A percentile compares a stretch with the other conserved stretches of the same genome.
These are phyloP conservation scores for Jatropha multifida DNA, from an alignment of 441 rosid genomes.

Conservation along the genomic window DNA sequence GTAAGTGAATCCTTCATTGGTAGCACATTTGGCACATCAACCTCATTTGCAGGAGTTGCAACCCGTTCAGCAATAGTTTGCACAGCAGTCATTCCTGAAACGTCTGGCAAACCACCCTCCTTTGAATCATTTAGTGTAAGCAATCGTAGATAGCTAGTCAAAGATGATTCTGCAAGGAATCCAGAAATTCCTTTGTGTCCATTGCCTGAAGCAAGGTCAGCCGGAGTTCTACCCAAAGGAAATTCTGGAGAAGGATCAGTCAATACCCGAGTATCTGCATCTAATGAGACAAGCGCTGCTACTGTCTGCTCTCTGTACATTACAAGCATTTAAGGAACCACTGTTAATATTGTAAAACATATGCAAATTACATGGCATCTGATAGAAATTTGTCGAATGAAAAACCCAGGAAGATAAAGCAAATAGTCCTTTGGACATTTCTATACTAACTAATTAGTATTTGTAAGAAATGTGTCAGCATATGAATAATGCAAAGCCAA, in stretches of 20 bases:
- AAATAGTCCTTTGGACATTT: background rate
- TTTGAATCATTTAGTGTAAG: slow-evolving; percentile 53
- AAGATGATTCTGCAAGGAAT: slow-evolving; percentile 83
- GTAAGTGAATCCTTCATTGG: slow-evolving; percentile 82
- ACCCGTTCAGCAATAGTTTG: slow-evolving; percentile 70
- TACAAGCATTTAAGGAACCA: slow-evolving; percentile 16
- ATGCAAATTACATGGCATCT: background rate
- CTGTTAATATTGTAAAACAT: background rate
- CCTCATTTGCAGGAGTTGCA: slow-evolving; percentile 50
- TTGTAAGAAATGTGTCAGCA: background rate
- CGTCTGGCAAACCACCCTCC: slow-evolving; percentile 38
- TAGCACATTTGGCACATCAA: slow-evolving; percentile 56
- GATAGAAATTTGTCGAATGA: background rate
- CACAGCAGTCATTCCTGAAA: slow-evolving; percentile 49
- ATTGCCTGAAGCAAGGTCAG: slow-evolving; percentile 83
- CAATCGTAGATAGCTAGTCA: slow-evolving; percentile 59
- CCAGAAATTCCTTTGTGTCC: slow-evolving; percentile 98
- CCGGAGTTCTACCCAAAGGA: slow-evolving; percentile 79
- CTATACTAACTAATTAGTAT: background rate
- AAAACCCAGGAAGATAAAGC: background rate
- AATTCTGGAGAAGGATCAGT: slow-evolving; percentile 83
- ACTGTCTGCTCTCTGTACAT: slow-evolving; percentile 76
- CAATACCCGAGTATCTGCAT: slow-evolving; percentile 74
- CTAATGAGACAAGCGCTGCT: slow-evolving; percentile 67
- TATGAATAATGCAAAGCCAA: background rate